These are phyloP conservation scores for Dictyostelium brefeldianum DNA, from an alignment of 78 protist species.

Conservation along the genomic window DNA sequence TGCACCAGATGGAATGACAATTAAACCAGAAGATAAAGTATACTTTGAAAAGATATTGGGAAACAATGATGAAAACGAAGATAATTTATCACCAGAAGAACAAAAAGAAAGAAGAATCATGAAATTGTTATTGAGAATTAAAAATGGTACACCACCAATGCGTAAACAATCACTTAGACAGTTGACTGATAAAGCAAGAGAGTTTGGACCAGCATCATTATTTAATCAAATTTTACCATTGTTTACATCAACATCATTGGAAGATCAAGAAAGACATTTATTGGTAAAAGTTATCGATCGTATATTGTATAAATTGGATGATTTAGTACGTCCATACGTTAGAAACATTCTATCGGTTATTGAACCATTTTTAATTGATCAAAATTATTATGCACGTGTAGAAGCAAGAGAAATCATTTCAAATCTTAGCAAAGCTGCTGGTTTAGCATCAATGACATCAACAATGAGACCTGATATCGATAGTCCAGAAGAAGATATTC, in stretches of 20 bases:
- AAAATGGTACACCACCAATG: constrained; percentile 99
- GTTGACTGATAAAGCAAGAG: constrained; percentile 97
- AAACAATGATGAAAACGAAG: constrained; percentile 82
- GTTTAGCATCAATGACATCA: constrained; percentile 98
- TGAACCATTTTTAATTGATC: constrained; percentile 98
- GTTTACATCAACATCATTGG: constrained; percentile 96
- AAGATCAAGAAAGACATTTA: constrained; percentile 99
- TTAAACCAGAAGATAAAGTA: constrained; percentile 97
- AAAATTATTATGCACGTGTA: constrained; percentile 98
- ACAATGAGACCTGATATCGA: constrained; percentile 99
- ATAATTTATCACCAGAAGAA: constrained; percentile 88
- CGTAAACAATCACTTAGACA: constrained; percentile 97
- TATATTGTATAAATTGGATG: constrained; percentile 97
- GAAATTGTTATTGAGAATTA: constrained; percentile 95
- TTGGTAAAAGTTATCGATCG: constrained; percentile 99
- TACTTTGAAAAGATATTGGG: constrained; percentile 92
- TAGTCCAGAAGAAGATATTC: constrained; percentile 96
- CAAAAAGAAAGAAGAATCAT: constrained; percentile 94
- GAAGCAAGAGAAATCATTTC: constrained; percentile 99
- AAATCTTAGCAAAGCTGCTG: constrained; percentile 99
- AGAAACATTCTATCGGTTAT: constrained; percentile 98
- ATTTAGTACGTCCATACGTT: constrained; percentile 97
- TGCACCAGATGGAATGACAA: constrained; percentile 86
- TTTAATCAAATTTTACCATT: constrained; percentile 98
- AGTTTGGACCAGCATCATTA: constrained; percentile 98